Percentiles rank a stretch among this genome's conserved stretches.
phyloP scores from a whole-genome alignment of 768 basidiomycete species.

The Fomitopsis pulvina region DNA sequence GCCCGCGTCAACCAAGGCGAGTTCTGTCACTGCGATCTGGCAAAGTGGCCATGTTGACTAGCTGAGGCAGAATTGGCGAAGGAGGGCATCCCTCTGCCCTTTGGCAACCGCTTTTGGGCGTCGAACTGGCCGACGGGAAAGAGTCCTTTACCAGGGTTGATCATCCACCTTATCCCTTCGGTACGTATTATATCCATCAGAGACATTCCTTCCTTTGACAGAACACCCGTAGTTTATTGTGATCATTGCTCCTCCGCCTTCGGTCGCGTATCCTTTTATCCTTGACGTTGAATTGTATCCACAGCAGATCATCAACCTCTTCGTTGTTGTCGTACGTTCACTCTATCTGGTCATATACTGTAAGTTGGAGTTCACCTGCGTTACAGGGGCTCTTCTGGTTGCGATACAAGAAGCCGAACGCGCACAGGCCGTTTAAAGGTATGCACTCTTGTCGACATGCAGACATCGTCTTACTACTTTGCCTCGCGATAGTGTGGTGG shows the following conservation, averaged over 20 bases:
- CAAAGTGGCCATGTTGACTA: not conserved
- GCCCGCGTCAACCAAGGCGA: constrained; percentile 46
- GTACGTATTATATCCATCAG: constrained; percentile 20
- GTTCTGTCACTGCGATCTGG: not conserved
- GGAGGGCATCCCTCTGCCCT: constrained; percentile 55
- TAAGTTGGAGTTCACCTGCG: too few relatives aligned
- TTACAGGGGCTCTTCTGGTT: constrained; percentile 46
- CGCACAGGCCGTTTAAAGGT: constrained; percentile 48
- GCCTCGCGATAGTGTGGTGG: constrained; percentile 37
- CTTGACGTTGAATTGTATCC: constrained; percentile 52
- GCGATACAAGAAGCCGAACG: constrained; percentile 42
- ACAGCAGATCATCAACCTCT: constrained; percentile 47
- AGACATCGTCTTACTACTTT: not conserved
- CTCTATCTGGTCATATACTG: too few relatives aligned
- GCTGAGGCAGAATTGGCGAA: constrained; percentile 42
- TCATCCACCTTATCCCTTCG: constrained; percentile 49
- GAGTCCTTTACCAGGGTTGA: constrained; percentile 48
- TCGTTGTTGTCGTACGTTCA: constrained; percentile 44
- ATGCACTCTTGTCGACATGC: not conserved
- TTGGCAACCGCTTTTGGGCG: constrained; percentile 54
- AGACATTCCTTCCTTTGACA: not conserved
- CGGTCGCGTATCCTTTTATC: constrained; percentile 54
- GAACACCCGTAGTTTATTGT: constrained; percentile 33
- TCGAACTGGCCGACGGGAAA: constrained; percentile 56
- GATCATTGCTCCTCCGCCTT: constrained; percentile 46